Evolutionary conservation across 257 asterid species (phyloP).

Genomic region (Rehmannia glutinosa): DNA sequence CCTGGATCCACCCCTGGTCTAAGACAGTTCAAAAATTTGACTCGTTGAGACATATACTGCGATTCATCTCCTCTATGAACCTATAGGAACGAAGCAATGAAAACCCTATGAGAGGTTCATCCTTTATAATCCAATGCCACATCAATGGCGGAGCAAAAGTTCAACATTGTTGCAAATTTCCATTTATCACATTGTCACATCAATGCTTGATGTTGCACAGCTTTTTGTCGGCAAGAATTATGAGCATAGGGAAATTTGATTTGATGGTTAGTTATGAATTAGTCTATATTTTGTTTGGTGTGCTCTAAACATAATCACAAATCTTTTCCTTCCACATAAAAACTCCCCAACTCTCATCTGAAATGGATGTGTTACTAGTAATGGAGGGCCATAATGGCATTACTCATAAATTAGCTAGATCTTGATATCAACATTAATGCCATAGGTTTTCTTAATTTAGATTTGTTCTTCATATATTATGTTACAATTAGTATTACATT

Average conservation of each 20-base stretch:
- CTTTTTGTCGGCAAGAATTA: slow-evolving; percentile 4
- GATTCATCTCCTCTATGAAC: too few relatives aligned
- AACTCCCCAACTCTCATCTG: not conserved
- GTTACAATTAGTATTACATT: too few relatives aligned
- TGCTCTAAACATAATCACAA: too few relatives aligned
- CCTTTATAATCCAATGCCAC: not conserved
- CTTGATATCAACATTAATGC: too few relatives aligned
- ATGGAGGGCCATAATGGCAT: not conserved
- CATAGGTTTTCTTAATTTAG: too few relatives aligned
- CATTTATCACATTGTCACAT: slow-evolving; percentile 8
- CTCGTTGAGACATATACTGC: too few relatives aligned
- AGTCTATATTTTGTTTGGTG: slow-evolving; percentile 8
- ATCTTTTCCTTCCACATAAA: not conserved
- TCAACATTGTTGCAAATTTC: not conserved
- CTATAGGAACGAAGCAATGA: too few relatives aligned
- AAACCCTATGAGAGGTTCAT: too few relatives aligned
- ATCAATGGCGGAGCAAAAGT: not conserved
- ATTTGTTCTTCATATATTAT: too few relatives aligned
- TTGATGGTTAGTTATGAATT: not conserved
- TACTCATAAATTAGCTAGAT: too few relatives aligned
- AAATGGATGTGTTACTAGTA: not conserved
- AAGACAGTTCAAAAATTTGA: too few relatives aligned
- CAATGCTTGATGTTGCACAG: slow-evolving; percentile 5
- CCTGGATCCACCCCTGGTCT: too few relatives aligned
- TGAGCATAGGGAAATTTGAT: not conserved